A percentile compares a stretch with the other conserved stretches of the same genome.
phyloP scores from a whole-genome alignment of 169 alveolate species.

The Eimeria maxima region DNA sequence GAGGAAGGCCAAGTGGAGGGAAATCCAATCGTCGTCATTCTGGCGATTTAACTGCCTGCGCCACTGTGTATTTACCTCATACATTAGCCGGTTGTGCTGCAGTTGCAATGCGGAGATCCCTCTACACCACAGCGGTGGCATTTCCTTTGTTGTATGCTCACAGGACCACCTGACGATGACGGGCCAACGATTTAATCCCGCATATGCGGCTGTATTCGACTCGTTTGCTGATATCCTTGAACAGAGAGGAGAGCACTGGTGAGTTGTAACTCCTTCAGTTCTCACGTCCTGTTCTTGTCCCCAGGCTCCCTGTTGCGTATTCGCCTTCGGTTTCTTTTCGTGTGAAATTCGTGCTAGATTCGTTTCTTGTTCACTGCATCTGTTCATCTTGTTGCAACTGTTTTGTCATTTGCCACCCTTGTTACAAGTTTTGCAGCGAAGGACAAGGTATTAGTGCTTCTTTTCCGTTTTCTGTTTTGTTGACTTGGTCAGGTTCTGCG shows the following conservation, averaged over 20 bases:
- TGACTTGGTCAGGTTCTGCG: conserved; percentile 75
- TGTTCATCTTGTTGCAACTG: not conserved
- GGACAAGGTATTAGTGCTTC: not conserved
- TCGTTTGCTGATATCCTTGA: conserved; percentile 71
- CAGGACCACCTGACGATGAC: conserved; percentile 78
- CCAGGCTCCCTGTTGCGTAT: not conserved
- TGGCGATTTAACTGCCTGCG: not conserved
- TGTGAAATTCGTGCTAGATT: not conserved
- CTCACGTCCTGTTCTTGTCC: not conserved
- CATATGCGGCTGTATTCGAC: conserved; percentile 57
- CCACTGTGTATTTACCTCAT: not conserved
- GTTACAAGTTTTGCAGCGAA: not conserved
- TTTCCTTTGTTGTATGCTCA: not conserved
- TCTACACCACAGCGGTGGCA: not conserved
- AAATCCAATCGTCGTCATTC: not conserved
- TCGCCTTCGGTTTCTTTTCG: not conserved
- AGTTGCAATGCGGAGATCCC: not conserved
- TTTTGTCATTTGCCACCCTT: not conserved
- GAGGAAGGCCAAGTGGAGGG: not conserved
- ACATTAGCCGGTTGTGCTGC: not conserved
- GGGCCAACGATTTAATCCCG: conserved; percentile 83
- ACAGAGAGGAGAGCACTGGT: conserved; percentile 79
- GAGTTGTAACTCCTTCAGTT: not conserved
- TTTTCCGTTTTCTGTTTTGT: not conserved
- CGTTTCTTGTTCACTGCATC: too few relatives aligned